phyloP scores from a whole-genome alignment of 345 rosid species.

The Pistacia integerrima region DNA sequence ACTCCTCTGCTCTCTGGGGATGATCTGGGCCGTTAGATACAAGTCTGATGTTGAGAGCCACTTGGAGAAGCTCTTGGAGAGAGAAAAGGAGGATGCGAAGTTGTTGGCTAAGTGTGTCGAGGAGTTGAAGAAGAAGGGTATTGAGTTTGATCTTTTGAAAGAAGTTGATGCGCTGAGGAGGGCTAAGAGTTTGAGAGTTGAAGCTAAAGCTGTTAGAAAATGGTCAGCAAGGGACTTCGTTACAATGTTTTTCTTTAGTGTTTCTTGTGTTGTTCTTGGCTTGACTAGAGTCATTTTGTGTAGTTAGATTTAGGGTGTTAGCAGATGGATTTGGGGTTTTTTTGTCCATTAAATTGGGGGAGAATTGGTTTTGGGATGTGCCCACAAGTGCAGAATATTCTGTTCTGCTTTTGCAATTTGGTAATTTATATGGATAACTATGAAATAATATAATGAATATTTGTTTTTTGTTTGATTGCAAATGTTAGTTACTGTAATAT shows the following conservation, averaged over 20 bases:
- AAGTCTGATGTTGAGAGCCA: constrained; percentile 78
- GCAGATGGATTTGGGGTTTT: background rate
- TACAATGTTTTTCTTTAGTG: constrained; percentile 71
- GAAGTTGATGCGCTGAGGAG: constrained; percentile 93
- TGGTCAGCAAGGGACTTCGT: constrained; percentile 88
- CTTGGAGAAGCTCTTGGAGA: constrained; percentile 69
- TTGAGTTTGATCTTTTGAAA: constrained; percentile 86
- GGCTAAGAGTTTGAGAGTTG: constrained; percentile 91
- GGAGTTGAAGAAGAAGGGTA: constrained; percentile 87
- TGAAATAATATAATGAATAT: too few species aligned
- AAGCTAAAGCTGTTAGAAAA: constrained; percentile 60
- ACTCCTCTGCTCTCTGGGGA: constrained; percentile 67
- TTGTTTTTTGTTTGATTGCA: too few species aligned
- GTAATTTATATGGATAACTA: too few species aligned
- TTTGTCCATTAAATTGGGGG: constrained; percentile 1
- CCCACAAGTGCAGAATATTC: constrained; percentile 36
- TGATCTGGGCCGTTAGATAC: constrained; percentile 85
- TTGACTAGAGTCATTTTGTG: constrained; percentile 78
- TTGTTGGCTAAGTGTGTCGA: constrained; percentile 80
- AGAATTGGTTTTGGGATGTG: background rate
- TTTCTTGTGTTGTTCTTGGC: constrained; percentile 75
- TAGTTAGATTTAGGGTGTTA: constrained; percentile 27
- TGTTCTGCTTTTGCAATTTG: constrained; percentile 40
- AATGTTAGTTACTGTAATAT: too few species aligned
- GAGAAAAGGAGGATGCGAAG: constrained; percentile 90